A percentile compares a stretch with the other conserved stretches of the same genome.
Conservation (phyloP, 352 stramenopile species). For the Aphanomyces astaci region DNA sequence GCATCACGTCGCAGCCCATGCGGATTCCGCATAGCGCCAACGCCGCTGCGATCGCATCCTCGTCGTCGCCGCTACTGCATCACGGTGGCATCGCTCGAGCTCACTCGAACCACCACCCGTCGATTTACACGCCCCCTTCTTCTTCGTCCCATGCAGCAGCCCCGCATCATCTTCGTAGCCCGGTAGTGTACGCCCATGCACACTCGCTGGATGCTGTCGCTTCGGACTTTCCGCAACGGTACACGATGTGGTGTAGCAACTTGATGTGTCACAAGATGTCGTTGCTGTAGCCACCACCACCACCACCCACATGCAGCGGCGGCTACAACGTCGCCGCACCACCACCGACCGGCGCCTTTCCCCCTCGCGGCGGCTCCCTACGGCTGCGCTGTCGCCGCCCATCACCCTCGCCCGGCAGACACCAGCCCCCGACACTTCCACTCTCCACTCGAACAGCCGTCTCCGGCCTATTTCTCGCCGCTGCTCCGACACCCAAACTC, state of each 20-base stretch:
- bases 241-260: too few relatives aligned
- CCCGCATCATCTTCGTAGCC: background rate
- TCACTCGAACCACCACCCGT: background rate
- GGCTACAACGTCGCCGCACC: background rate
- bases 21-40: slow-evolving; percentile 56
- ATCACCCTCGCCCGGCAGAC: background rate
- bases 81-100: background rate
- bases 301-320: background rate
- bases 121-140: background rate
- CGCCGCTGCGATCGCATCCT: slow-evolving; percentile 23
- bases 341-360: background rate
- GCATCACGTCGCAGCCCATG: slow-evolving; percentile 68
- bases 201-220: background rate
- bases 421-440: background rate
- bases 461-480: background rate
- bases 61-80: background rate
- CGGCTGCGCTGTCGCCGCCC: too few relatives aligned
- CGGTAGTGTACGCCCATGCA: background rate
- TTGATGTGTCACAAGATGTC: too few relatives aligned
- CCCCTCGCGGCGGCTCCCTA: background rate
- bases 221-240: background rate
- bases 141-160: background rate
- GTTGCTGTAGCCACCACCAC: background rate
- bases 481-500: slow-evolving; percentile 16
- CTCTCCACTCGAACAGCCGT: too few relatives aligned